A percentile compares a stretch with the other conserved stretches of the same genome.
These are phyloP conservation scores for Cucurbita pepo DNA, from an alignment of 306 rosid species.

Conservation along the genomic window DNA sequence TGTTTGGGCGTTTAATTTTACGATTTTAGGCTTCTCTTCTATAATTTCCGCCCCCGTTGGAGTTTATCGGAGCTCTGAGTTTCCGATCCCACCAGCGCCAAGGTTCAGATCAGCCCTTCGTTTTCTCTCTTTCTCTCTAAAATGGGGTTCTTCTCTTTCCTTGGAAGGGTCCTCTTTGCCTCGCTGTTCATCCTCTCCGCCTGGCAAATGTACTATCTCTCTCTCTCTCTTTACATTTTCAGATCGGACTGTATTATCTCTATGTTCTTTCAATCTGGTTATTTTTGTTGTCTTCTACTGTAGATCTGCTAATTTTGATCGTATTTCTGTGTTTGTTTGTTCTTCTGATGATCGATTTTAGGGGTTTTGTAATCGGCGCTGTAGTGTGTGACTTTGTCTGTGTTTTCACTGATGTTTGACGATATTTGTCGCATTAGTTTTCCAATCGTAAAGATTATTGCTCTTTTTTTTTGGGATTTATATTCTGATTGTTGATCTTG, in stretches of 20 bases:
- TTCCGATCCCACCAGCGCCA: not conserved
- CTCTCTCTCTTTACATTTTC: not conserved
- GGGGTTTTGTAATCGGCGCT: not conserved
- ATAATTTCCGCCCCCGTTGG: not conserved
- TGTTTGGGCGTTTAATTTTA: not conserved
- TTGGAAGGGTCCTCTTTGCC: conserved; percentile 79
- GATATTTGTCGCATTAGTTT: not conserved
- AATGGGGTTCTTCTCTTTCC: conserved; percentile 72
- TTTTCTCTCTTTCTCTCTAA: not conserved
- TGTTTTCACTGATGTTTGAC: not conserved
- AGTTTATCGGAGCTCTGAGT: not conserved
- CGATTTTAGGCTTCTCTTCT: not conserved
- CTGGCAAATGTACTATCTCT: conserved; percentile 48
- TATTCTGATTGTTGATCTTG: not conserved
- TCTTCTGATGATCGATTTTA: not conserved
- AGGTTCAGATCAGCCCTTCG: not conserved
- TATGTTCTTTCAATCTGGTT: not conserved
- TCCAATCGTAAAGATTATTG: not conserved
- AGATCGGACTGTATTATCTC: not conserved
- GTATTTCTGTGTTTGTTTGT: not conserved
- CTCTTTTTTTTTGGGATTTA: not conserved
- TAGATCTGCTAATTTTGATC: not conserved
- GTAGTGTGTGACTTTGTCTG: not conserved
- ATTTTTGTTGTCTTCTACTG: not conserved
- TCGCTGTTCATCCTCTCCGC: conserved; percentile 87